These are phyloP conservation scores for Diaporthe longicolla DNA, from an alignment of 2,329 filamentous ascomycete genomes.

Conservation along the genomic window DNA sequence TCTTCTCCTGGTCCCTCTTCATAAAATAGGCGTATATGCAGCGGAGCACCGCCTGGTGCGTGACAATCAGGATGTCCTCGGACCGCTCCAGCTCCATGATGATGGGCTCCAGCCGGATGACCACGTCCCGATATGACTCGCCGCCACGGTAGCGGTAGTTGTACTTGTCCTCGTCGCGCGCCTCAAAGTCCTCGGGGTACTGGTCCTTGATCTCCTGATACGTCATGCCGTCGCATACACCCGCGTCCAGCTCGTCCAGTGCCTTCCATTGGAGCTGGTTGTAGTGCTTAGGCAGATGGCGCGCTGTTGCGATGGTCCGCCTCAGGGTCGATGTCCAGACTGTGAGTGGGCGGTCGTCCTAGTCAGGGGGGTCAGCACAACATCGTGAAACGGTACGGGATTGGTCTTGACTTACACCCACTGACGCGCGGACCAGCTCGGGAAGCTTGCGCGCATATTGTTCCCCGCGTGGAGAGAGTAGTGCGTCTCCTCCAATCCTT, in stretches of 20 bases:
- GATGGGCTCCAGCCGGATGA: conserved; percentile 97
- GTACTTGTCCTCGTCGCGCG: conserved; percentile 98
- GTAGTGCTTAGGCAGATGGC: conserved; percentile 83
- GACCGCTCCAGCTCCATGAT: conserved; percentile 99
- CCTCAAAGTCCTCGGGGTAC: conserved; percentile 94
- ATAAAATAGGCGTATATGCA: conserved; percentile 99
- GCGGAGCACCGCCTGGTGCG: conserved; percentile 94
- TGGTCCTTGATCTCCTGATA: conserved; percentile 93
- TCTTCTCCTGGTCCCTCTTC: conserved; percentile 93
- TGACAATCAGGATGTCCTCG: conserved; percentile 98
- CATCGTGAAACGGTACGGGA: conserved; percentile 47
- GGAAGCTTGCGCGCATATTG: conserved; percentile 89
- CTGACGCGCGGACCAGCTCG: conserved; percentile 85
- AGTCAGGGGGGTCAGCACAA: conserved; percentile 17
- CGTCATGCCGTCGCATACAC: conserved; percentile 95
- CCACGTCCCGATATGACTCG: conserved; percentile 95
- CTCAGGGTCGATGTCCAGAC: conserved; percentile 76
- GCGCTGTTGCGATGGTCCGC: conserved; percentile 92
- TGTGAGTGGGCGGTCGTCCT: conserved; percentile 73
- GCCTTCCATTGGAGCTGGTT: conserved; percentile 99
- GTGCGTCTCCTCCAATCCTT: conserved; percentile 92
- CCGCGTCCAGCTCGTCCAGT: conserved; percentile 95
- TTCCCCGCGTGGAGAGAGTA: conserved; percentile 87
- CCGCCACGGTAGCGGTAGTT: conserved; percentile 99
- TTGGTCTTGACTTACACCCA: conserved; percentile 74